Evolutionary conservation across 2,329 filamentous ascomycete genomes (phyloP).

Genomic region (Paradendryphiella salina): DNA sequence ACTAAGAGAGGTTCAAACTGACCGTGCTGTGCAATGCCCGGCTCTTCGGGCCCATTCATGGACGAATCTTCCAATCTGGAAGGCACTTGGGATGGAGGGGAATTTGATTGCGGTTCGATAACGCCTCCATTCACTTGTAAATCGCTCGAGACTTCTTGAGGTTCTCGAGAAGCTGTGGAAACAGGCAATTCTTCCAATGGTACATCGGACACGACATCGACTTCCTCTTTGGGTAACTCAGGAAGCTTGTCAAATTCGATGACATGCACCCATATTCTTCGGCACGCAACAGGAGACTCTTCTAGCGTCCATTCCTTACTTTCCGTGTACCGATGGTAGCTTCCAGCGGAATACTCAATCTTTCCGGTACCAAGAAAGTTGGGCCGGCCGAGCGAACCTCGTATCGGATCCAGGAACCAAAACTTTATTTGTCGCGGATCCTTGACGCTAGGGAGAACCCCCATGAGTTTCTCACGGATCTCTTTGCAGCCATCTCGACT

Average conservation of each 20-base stretch:
- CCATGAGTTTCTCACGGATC: slow-evolving; percentile 37
- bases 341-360: slow-evolving; percentile 40
- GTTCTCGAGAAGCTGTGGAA: background rate
- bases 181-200: background rate
- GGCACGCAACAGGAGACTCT: slow-evolving; percentile 25
- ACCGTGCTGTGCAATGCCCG: slow-evolving; percentile 3
- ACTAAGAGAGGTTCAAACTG: slow-evolving; percentile 5
- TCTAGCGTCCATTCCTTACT: slow-evolving; percentile 34
- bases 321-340: slow-evolving; percentile 32
- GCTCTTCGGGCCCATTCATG: slow-evolving; percentile 47
- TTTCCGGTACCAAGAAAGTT: slow-evolving; percentile 37
- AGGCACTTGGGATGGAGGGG: slow-evolving; percentile 11
- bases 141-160: background rate
- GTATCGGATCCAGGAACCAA: slow-evolving; percentile 44
- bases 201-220: slow-evolving; percentile 2
- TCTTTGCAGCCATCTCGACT: slow-evolving; percentile 33
- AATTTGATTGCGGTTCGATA: slow-evolving; percentile 1
- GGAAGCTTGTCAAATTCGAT: slow-evolving; percentile 38
- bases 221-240: slow-evolving; percentile 29
- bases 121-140: slow-evolving; percentile 5
- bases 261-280: slow-evolving; percentile 43
- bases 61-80: slow-evolving; percentile 41
- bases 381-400: slow-evolving; percentile 37
- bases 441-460: slow-evolving; percentile 34
- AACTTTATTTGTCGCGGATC: slow-evolving; percentile 48